Percentiles rank a stretch among this genome's conserved stretches.
phyloP scores from a whole-genome alignment of 208 protist species.

The Leishmania lainsoni region DNA sequence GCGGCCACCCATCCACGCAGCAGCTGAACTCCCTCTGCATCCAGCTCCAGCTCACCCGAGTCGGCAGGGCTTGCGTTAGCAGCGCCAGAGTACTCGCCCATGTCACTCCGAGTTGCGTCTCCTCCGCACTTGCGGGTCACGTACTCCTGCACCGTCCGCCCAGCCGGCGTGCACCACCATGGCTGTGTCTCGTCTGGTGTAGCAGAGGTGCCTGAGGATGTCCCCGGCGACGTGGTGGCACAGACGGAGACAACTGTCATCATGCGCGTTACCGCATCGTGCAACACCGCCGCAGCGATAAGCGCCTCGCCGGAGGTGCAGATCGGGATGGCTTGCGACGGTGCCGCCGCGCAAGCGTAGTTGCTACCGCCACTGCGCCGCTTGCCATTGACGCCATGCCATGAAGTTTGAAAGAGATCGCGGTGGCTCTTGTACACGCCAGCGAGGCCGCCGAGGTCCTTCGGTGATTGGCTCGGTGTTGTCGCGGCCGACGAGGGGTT shows the following conservation, averaged over 20 bases:
- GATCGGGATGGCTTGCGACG: slow-evolving; percentile 21
- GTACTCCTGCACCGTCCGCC: slow-evolving; percentile 22
- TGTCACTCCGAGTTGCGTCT: not conserved
- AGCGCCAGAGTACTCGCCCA: not conserved
- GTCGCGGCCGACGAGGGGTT: not conserved
- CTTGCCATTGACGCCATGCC: not conserved
- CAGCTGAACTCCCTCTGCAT: slow-evolving; percentile 6
- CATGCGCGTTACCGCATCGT: slow-evolving; percentile 52
- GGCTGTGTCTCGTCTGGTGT: not conserved
- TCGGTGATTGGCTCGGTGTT: not conserved
- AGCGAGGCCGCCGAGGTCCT: slow-evolving; percentile 9
- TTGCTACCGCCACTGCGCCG: not conserved
- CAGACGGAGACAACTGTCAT: slow-evolving; percentile 1
- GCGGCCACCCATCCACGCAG: slow-evolving; percentile 10
- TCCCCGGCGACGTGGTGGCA: not conserved
- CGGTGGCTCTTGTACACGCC: slow-evolving; percentile 11
- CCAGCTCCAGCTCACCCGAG: slow-evolving; percentile 11
- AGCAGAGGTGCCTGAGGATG: not conserved
- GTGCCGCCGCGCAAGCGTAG: not conserved
- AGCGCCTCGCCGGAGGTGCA: slow-evolving; percentile 44
- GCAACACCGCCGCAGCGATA: slow-evolving; percentile 57
- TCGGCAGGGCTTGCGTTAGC: not conserved
- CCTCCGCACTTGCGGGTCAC: slow-evolving; percentile 15
- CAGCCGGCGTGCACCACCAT: not conserved
- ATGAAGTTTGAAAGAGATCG: slow-evolving; percentile 5